Percentiles rank a stretch among this genome's conserved stretches.
Conservation (phyloP, 140 eudicot genomes). For the Stevia rebaudiana region DNA sequence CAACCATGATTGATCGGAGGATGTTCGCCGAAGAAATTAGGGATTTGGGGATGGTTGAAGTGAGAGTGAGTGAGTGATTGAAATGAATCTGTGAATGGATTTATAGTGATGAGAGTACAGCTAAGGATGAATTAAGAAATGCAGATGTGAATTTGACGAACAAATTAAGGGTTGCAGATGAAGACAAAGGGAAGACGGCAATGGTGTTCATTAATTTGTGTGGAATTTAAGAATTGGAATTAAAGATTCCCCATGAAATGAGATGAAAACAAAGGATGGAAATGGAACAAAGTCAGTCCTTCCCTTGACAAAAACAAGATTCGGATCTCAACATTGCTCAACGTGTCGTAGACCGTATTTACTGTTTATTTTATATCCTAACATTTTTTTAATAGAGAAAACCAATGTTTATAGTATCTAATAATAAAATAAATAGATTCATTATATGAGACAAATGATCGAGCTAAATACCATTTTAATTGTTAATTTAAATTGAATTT, state of each 20-base stretch:
- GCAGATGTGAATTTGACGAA: background rate
- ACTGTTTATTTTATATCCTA: background rate
- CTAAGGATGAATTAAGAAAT: conserved; percentile 1
- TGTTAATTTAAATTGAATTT: too few species aligned
- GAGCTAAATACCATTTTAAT: too few species aligned
- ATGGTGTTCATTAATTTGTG: too few species aligned
- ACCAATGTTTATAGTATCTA: too few species aligned
- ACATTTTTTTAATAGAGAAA: background rate
- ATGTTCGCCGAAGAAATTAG: background rate
- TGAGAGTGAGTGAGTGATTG: background rate
- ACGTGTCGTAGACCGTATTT: background rate
- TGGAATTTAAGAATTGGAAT: background rate
- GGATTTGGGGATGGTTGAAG: background rate
- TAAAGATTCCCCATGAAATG: background rate
- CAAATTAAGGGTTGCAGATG: conserved; percentile 3
- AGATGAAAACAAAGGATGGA: background rate
- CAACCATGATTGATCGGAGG: conserved; percentile 32
- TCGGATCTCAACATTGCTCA: background rate
- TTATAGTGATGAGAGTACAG: conserved; percentile 16
- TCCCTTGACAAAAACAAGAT: background rate
- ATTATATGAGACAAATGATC: too few species aligned
- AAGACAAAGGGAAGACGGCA: background rate
- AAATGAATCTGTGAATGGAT: background rate
- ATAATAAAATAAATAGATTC: too few species aligned
- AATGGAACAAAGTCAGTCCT: background rate